Percentiles rank a stretch among this genome's conserved stretches.
phyloP scores from a whole-genome alignment of 1,284 basidiomycete species.

The Cryptococcus deneoformans region DNA sequence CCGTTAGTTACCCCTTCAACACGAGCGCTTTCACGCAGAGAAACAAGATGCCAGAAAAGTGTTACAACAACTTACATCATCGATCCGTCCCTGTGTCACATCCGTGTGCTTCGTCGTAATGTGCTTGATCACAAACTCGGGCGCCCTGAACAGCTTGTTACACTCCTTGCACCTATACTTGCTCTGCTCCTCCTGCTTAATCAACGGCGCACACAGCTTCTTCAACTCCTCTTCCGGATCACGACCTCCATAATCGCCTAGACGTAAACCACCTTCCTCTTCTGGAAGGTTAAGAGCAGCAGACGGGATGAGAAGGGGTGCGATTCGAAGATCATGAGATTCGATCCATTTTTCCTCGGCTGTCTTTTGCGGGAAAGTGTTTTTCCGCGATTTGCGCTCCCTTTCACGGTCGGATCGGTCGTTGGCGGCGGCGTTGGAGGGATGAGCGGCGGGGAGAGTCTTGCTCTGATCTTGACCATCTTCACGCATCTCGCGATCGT shows the following conservation, averaged over 20 bases:
- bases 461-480: constrained; percentile 1
- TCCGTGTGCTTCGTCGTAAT: constrained; percentile 85
- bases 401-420: not conserved
- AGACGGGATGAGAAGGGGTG: constrained; percentile 17
- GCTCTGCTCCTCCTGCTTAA: constrained; percentile 92
- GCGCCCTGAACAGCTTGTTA: constrained; percentile 91
- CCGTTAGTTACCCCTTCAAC: not conserved
- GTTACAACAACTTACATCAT: constrained; percentile 31
- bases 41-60: not conserved
- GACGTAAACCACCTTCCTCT: constrained; percentile 63
- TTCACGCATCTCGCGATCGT: constrained; percentile 64
- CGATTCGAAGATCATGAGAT: constrained; percentile 59
- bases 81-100: constrained; percentile 54
- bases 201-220: constrained; percentile 68
- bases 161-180: constrained; percentile 95
- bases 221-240: constrained; percentile 83
- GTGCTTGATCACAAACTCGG: constrained; percentile 93
- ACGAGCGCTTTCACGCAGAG: no score
- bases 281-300: not conserved
- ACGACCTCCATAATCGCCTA: constrained; percentile 82
- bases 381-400: constrained; percentile 4
- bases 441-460: not conserved
- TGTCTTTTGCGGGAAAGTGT: constrained; percentile 27
- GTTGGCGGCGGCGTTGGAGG: not conserved
- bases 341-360: constrained; percentile 83